Evolutionary conservation across 345 rosid genomes (phyloP).

Genomic region (Pistacia integerrima): DNA sequence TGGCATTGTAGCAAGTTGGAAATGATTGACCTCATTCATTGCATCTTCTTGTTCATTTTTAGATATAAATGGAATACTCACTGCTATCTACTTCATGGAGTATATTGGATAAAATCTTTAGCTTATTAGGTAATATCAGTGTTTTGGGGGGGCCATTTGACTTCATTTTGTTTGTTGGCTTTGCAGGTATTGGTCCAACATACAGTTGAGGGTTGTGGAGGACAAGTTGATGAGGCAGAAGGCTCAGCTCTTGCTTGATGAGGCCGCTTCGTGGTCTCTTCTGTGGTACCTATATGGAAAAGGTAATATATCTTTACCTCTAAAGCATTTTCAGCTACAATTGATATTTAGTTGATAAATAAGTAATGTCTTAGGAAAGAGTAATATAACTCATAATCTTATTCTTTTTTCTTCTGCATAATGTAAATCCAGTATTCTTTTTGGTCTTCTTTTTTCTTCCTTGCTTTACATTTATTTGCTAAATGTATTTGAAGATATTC

Average conservation of each 20-base stretch:
- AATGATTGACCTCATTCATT: too few relatives aligned
- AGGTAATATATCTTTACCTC: conserved; percentile 54
- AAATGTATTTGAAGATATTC: neutral
- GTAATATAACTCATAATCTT: neutral
- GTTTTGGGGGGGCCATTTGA: conserved; percentile 20
- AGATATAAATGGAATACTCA: too few relatives aligned
- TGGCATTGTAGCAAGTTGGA: too few relatives aligned
- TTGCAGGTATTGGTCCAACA: conserved; percentile 67
- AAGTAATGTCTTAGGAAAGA: neutral
- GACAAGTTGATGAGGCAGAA: conserved; percentile 95
- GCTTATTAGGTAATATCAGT: neutral
- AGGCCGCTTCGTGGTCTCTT: conserved; percentile 99
- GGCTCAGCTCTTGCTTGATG: conserved; percentile 91
- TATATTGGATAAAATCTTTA: too few relatives aligned
- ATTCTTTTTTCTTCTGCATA: neutral
- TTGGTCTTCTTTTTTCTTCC: neutral
- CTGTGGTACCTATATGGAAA: conserved; percentile 95
- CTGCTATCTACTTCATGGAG: too few relatives aligned
- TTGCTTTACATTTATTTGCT: neutral
- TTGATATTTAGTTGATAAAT: conserved; percentile 6
- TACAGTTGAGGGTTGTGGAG: conserved; percentile 75
- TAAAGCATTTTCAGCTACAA: neutral
- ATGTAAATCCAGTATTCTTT: neutral
- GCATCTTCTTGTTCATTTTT: too few relatives aligned
- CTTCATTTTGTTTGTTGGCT: conserved; percentile 16